phyloP scores from a whole-genome alignment of 306 rosid species.

The Malus sieversii region DNA sequence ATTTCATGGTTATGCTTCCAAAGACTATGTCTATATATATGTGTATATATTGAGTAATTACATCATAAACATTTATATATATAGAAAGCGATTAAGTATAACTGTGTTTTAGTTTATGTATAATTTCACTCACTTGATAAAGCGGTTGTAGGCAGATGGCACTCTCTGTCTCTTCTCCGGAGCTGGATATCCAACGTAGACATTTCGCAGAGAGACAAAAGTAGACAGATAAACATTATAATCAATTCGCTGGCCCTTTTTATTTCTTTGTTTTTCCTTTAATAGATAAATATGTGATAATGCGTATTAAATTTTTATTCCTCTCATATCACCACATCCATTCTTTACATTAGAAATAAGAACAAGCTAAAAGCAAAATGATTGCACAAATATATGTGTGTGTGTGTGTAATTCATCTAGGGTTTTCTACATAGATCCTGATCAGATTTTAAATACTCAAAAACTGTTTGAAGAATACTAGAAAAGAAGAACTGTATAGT shows the following conservation, averaged over 20 bases:
- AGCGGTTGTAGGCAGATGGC: conserved; percentile 99
- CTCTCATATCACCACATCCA: not conserved
- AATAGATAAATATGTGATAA: not conserved
- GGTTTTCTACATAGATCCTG: not conserved
- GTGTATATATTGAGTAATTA: not conserved
- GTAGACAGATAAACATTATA: conserved; percentile 28
- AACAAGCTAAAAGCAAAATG: not conserved
- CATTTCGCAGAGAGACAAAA: conserved; percentile 20
- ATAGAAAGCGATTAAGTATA: not conserved
- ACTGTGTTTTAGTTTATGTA: not conserved
- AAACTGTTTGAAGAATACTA: not conserved
- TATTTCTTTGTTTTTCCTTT: not conserved
- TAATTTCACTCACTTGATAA: conserved; percentile 80
- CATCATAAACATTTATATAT: not conserved
- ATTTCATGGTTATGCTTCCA: not conserved
- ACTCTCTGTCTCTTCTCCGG: conserved; percentile 99
- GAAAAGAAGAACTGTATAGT: not conserved
- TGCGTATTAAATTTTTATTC: too few species aligned
- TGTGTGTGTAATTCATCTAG: too few species aligned
- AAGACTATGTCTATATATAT: too few species aligned
- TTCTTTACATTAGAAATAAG: not conserved
- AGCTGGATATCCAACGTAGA: conserved; percentile 56
- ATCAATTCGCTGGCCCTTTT: conserved; percentile 20
- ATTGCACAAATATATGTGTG: not conserved
- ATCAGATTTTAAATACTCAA: not conserved